These are phyloP conservation scores for Nemania diffusa DNA, from an alignment of 2,329 filamentous ascomycete genomes.

Conservation along the genomic window DNA sequence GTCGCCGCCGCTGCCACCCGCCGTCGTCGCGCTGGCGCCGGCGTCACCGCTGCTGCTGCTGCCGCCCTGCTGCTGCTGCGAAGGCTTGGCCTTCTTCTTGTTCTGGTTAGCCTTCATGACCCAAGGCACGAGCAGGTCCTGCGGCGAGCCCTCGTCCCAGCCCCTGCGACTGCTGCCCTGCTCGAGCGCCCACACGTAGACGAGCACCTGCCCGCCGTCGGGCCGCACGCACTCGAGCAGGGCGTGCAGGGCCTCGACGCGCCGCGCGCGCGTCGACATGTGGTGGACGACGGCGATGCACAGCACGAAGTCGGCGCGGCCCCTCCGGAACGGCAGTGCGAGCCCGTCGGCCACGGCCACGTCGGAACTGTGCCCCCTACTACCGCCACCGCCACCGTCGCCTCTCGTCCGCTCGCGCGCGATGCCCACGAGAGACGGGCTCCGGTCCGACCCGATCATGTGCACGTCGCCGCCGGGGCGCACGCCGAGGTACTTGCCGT, in stretches of 20 bases:
- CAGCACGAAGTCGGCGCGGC: slow-evolving; percentile 80
- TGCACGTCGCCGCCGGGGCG: slow-evolving; percentile 70
- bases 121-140: slow-evolving; percentile 97
- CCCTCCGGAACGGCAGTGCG: slow-evolving; percentile 77
- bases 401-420: slow-evolving; percentile 55
- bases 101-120: slow-evolving; percentile 66
- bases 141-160: slow-evolving; percentile 84
- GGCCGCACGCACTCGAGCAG: slow-evolving; percentile 74
- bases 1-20: background rate
- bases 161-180: slow-evolving; percentile 89
- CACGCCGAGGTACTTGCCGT: slow-evolving; percentile 91
- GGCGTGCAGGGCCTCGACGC: slow-evolving; percentile 75
- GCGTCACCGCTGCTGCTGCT: background rate
- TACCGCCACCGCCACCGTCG: too few species aligned
- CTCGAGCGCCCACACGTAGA: slow-evolving; percentile 97
- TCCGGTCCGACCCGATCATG: slow-evolving; percentile 88
- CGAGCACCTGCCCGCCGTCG: slow-evolving; percentile 70
- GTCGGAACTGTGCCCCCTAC: slow-evolving; percentile 56
- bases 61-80: slow-evolving; percentile 23
- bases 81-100: slow-evolving; percentile 4
- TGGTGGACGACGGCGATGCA: slow-evolving; percentile 96
- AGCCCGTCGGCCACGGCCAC: slow-evolving; percentile 85
- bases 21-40: too few species aligned
- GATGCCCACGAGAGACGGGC: slow-evolving; percentile 64
- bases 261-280: slow-evolving; percentile 79